These are phyloP conservation scores for Verticillium albo-atrum DNA, from an alignment of 2,329 filamentous ascomycete genomes.

Conservation along the genomic window DNA sequence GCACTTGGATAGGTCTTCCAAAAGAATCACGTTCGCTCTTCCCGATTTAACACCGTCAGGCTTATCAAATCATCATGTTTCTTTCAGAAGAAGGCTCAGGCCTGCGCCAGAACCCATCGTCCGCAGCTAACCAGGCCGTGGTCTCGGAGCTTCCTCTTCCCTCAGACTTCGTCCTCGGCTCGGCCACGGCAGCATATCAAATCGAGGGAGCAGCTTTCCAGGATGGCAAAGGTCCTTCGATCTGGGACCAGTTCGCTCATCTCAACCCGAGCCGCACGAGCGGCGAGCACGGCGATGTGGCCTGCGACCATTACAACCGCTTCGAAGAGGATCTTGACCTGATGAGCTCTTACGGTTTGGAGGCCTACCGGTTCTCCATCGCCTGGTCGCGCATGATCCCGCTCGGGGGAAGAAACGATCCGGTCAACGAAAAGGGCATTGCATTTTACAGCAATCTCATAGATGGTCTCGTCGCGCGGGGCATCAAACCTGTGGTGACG, in stretches of 20 bases:
- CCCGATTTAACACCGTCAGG: not conserved
- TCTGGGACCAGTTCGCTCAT: constrained; percentile 84
- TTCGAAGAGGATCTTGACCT: constrained; percentile 72
- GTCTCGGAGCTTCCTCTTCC: constrained; percentile 39
- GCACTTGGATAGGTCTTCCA: too few relatives aligned
- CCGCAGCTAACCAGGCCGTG: not conserved
- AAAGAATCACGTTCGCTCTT: too few relatives aligned
- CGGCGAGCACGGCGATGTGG: constrained; percentile 67
- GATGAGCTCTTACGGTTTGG: constrained; percentile 67
- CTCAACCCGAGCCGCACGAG: constrained; percentile 80
- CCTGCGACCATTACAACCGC: constrained; percentile 84
- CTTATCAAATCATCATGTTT: not conserved
- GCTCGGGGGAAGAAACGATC: constrained; percentile 76
- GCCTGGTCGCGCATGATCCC: constrained; percentile 84
- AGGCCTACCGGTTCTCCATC: constrained; percentile 78
- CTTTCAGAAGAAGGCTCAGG: not conserved
- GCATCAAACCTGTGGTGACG: constrained; percentile 77
- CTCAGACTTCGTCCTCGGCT: constrained; percentile 72
- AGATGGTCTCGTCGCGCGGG: constrained; percentile 70
- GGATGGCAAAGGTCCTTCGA: constrained; percentile 76
- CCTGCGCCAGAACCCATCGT: not conserved
- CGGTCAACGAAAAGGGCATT: constrained; percentile 73
- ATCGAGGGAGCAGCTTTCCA: constrained; percentile 73
- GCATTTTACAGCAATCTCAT: constrained; percentile 76
- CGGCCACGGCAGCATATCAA: constrained; percentile 79